Evolutionary conservation across 1,284 basidiomycete species (phyloP), one percentile per base, ranked within the genome.

Genomic region (Boletus hoseneyae): DNA sequence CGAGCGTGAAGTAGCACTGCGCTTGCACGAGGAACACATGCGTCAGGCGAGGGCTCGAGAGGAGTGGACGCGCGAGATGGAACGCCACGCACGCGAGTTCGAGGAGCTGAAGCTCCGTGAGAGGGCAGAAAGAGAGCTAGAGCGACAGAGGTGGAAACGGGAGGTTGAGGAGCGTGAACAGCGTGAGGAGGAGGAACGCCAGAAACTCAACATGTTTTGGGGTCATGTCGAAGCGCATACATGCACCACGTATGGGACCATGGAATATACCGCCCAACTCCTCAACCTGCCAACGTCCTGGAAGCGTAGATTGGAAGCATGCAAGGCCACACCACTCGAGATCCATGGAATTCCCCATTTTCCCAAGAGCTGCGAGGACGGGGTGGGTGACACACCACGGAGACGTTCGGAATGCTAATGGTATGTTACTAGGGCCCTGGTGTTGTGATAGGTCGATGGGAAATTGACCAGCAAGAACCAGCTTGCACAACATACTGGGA

Each of bases 111-210:
- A 8, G 27, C 29, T 33, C 6, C 51, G 38, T 2, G 48, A 57
- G 27, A 48, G 21, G 27, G 23, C 5, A 27, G 4, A 4, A 35
- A 41, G 43, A 51, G 15, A 11, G 8, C 0, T 30, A 13, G 50
- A 56, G 10, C 47, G 41, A n/a, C 15, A 25, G 18, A 41, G 6
- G 18, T 54, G 59, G 61, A 15, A 15, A 6, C 34, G 6, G 6
- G 62, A 65, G n/a, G 7, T 44, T 0, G 30, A 52, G 15, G 47
- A 53, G 16, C 36, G 16, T 13, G 19, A 37, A 6, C 36, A n/a
- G 18, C 62, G 40, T 5, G 65, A 63, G 40, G 60, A 63, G 33
- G 56, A 61, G 15, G 63, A 57, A 25, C 58, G 61, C 0, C 56
- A 52, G 35, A 53, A 15, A 21, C 50, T 38, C 30, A 45, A 55